Percentiles rank a stretch among this genome's conserved stretches.
These are phyloP conservation scores for Selaginella tamariscina DNA, from an alignment of 75 land plant species.

Conservation along the genomic window DNA sequence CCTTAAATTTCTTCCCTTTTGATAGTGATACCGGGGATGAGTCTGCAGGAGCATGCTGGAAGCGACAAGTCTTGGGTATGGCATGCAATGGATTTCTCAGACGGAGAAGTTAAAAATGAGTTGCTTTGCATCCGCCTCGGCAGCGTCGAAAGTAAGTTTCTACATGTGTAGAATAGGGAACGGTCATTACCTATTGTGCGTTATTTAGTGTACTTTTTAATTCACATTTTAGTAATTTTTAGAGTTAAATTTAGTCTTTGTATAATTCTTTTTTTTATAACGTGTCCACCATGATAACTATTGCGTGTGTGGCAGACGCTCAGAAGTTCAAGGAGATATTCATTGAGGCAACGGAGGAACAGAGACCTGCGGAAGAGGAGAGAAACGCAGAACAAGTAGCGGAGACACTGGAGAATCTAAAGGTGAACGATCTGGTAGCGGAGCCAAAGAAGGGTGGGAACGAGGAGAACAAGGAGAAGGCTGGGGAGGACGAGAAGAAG, in stretches of 20 bases:
- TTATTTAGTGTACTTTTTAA: too few species aligned
- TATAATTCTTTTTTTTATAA: too few species aligned
- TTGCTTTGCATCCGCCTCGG: constrained; percentile 65
- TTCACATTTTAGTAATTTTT: too few species aligned
- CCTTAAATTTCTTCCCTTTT: not conserved
- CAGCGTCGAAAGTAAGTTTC: constrained; percentile 60
- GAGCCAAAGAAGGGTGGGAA: not conserved
- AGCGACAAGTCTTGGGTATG: constrained; percentile 91
- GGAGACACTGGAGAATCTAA: constrained; percentile 12
- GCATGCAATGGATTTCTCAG: constrained; percentile 84
- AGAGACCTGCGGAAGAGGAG: not conserved
- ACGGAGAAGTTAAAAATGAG: constrained; percentile 87
- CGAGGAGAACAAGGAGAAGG: not conserved
- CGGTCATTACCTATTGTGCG: too few species aligned
- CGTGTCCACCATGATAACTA: too few species aligned
- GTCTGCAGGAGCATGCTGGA: constrained; percentile 74
- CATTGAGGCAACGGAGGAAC: constrained; percentile 34
- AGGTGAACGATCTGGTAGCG: not conserved
- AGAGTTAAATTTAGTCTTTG: too few species aligned
- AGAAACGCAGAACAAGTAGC: constrained; percentile 5
- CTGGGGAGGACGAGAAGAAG: not conserved
- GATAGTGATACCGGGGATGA: constrained; percentile 44
- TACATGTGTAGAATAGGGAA: not conserved
- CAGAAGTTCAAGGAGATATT: constrained; percentile 40
- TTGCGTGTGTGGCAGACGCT: too few species aligned